phyloP scores from a whole-genome alignment of 1,284 basidiomycete species.

The Xerocomus amazonicus region DNA sequence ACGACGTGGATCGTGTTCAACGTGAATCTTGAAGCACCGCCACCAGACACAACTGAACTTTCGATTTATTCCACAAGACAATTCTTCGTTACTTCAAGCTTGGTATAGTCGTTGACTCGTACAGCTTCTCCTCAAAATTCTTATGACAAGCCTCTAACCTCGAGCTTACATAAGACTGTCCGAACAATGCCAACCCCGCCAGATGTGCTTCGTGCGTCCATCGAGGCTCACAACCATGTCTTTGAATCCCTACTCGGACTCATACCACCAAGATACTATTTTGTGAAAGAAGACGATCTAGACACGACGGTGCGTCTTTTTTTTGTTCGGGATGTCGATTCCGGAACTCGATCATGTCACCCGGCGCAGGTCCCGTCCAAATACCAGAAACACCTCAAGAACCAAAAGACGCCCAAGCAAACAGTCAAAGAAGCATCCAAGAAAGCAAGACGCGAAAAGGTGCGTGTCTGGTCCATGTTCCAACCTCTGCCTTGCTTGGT shows the following conservation, averaged over 20 bases:
- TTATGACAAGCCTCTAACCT: no score
- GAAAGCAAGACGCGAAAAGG: conserved; percentile 83
- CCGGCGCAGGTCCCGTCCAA: conserved; percentile 61
- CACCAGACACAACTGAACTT: no score
- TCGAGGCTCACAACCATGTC: conserved; percentile 78
- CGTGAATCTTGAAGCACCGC: no score
- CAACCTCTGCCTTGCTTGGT: no score
- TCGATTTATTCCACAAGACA: no score
- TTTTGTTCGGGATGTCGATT: not conserved
- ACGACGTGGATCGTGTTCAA: no score
- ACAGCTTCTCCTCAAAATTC: no score
- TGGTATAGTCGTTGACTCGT: no score
- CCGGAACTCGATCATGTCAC: not conserved
- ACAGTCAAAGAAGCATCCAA: conserved; percentile 83
- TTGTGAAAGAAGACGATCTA: conserved; percentile 55
- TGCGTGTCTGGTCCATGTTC: conserved; percentile 27
- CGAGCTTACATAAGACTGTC: not conserved
- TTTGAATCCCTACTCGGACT: conserved; percentile 80
- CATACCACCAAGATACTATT: conserved; percentile 87
- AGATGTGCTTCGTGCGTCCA: conserved; percentile 56
- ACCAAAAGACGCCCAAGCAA: conserved; percentile 77
- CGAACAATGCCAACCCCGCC: conserved; percentile 39
- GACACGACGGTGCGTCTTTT: conserved; percentile 14
- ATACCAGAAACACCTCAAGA: conserved; percentile 88
- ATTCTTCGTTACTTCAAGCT: no score